Evolutionary conservation across 352 stramenopile genomes (phyloP).

Genomic region (Paralagenidium karlingii): DNA sequence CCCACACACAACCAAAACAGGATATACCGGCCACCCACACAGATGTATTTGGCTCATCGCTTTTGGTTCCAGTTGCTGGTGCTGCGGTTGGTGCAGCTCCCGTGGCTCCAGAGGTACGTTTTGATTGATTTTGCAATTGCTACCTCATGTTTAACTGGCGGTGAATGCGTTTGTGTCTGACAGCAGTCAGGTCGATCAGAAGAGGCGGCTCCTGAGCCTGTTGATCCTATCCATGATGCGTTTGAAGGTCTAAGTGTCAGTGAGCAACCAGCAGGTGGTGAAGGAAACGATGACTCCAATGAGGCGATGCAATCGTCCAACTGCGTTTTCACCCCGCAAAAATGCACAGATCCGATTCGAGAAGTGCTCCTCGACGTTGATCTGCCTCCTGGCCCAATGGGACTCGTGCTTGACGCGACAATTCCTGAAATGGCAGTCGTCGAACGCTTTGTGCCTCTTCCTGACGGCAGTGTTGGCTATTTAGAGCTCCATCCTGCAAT

Average conservation of each 20-base stretch:
- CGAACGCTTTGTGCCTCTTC: conserved; percentile 58
- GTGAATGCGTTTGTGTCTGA: not conserved
- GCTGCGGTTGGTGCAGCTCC: no score
- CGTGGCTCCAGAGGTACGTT: no score
- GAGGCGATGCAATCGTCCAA: not conserved
- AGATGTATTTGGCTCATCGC: no score
- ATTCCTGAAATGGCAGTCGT: conserved; percentile 71
- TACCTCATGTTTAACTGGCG: no score
- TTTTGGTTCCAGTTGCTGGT: no score
- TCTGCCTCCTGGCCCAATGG: conserved; percentile 65
- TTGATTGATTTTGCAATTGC: no score
- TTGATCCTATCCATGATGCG: conserved; percentile 67
- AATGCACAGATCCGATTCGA: conserved; percentile 30
- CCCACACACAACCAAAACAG: no score
- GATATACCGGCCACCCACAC: no score
- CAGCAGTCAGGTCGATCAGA: not conserved
- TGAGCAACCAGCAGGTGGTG: conserved; percentile 10
- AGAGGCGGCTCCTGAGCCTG: conserved; percentile 5
- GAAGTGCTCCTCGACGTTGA: conserved; percentile 79
- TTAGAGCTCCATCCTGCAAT: conserved; percentile 73
- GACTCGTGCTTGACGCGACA: conserved; percentile 66
- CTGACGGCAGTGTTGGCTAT: conserved; percentile 51
- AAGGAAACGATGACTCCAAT: conserved; percentile 11
- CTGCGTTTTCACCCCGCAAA: not conserved
- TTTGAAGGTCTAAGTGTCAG: conserved; percentile 49